Conservation (phyloP, 2,329 filamentous ascomycete species). For the Venturia asperata region DNA sequence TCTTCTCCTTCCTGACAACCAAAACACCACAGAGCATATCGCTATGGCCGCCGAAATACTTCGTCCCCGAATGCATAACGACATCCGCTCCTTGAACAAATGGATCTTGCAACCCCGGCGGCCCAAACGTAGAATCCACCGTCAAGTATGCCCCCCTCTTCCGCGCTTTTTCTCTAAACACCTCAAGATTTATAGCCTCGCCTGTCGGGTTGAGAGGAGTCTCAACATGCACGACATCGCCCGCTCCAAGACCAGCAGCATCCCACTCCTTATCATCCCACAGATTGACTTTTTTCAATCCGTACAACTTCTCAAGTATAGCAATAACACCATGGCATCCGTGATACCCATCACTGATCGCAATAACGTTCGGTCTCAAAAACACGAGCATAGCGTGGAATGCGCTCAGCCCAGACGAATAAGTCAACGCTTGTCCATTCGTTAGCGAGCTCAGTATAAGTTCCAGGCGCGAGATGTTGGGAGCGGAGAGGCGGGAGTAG, state of each 20-base stretch:
- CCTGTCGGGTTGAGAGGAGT: slow-evolving; percentile 91
- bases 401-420: slow-evolving; percentile 76
- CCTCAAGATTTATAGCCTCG: slow-evolving; percentile 64
- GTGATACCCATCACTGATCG: slow-evolving; percentile 83
- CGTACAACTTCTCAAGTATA: slow-evolving; percentile 67
- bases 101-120: slow-evolving; percentile 81
- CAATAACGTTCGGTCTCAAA: slow-evolving; percentile 73
- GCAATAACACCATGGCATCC: slow-evolving; percentile 81
- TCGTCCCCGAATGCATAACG: slow-evolving; percentile 88
- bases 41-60: slow-evolving; percentile 93
- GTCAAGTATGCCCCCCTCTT: slow-evolving; percentile 65
- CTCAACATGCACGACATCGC: slow-evolving; percentile 85
- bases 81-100: slow-evolving; percentile 75
- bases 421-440: slow-evolving; percentile 63
- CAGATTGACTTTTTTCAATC: slow-evolving; percentile 64
- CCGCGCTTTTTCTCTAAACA: slow-evolving; percentile 67
- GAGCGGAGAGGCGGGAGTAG: slow-evolving; percentile 73
- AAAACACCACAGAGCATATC: slow-evolving; percentile 88
- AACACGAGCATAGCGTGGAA: slow-evolving; percentile 84
- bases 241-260: slow-evolving; percentile 58
- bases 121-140: slow-evolving; percentile 88
- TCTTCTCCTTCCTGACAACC: slow-evolving; percentile 45
- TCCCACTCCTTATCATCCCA: slow-evolving; percentile 50
- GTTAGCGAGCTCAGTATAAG: slow-evolving; percentile 69
- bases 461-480: slow-evolving; percentile 80